Evolutionary conservation across 2,329 filamentous ascomycete genomes (phyloP), one percentile per base, ranked within the genome.

Genomic region (Elsinoe batatas): DNA sequence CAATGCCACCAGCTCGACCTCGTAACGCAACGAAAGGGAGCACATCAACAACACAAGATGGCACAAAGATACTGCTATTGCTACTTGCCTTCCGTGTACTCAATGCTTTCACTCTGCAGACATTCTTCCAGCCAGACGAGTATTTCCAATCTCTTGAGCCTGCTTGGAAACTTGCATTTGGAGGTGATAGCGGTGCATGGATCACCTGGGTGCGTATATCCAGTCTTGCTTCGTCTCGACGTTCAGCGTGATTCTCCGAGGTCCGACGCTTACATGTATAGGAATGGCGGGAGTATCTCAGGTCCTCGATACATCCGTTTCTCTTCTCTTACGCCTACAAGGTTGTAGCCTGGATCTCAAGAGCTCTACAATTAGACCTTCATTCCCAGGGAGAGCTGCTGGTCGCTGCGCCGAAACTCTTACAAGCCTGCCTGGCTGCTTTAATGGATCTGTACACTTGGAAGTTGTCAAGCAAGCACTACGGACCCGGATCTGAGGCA

Each of bases 61-160:
- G 12, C 7, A 33, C 26, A 10, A 33, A 38, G 15, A 33, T 51
- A 11, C 13, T 70, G 15, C 35, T 59, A 54, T 58, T 61, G 5
- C 61, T 82, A 50, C 62, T 96, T 61, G 76, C 81, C 38, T 79
- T 95, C 60, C 88, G 93, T 55, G 78, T 91, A 61, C 69, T 87
- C 68, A 95, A 95, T 72, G 84, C 89, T 32, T 76, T 93, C 63
- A 82, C 78, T 59, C 76, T 94, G 57, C 77, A 81, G 61, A 97
- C 93, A 17, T 98, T 96, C 70, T 98, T 98, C 73, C 93, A 98
- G 71, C 93, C 93, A 26, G 93, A 98, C 74, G 93, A 98, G 71
- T 97, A 88, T 75, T 98, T 93, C 66, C 93, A 98, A 68, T 87
- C 90, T 1, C 80, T 97, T 43, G 93, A 98, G 73, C 91, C 93